Conservation (phyloP, 805 yeast species). For the Hanseniaspora thailandica region DNA sequence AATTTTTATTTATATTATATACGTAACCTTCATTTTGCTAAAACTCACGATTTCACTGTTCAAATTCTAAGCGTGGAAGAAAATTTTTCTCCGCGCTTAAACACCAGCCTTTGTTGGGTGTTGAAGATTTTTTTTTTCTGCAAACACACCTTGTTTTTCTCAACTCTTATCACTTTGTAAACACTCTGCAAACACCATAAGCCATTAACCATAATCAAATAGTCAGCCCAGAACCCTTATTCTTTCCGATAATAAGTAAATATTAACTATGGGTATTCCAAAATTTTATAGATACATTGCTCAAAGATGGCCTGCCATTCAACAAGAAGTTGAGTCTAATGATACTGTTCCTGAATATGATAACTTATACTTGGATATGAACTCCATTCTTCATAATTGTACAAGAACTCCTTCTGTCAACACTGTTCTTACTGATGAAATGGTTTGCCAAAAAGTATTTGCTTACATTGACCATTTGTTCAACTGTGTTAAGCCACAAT, state of each 20-base stretch:
- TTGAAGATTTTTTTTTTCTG: too few species aligned
- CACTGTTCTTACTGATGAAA: conserved; percentile 67
- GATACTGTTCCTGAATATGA: conserved; percentile 86
- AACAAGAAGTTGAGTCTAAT: conserved; percentile 63
- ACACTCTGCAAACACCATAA: background rate
- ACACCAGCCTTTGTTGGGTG: background rate
- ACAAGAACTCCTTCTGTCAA: conserved; percentile 73
- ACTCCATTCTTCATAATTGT: conserved; percentile 86
- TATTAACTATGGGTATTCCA: conserved; percentile 66
- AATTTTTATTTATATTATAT: too few species aligned
- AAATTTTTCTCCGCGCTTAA: too few species aligned
- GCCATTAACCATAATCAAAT: too few species aligned
- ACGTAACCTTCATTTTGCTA: too few species aligned
- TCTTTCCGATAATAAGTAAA: too few species aligned
- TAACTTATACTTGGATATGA: conserved; percentile 92
- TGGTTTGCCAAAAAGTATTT: conserved; percentile 84
- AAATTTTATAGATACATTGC: conserved; percentile 93
- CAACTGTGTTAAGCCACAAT: conserved; percentile 72
- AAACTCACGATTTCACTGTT: too few species aligned
- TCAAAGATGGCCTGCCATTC: conserved; percentile 96
- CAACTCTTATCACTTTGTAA: background rate
- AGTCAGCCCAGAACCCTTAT: too few species aligned
- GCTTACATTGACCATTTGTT: conserved; percentile 90
- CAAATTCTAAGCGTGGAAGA: too few species aligned
- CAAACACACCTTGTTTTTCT: background rate